A percentile compares a stretch with the other conserved stretches of the same genome.
phyloP scores from a whole-genome alignment of 768 basidiomycete species.

The Rhizopogon vinicolor region DNA sequence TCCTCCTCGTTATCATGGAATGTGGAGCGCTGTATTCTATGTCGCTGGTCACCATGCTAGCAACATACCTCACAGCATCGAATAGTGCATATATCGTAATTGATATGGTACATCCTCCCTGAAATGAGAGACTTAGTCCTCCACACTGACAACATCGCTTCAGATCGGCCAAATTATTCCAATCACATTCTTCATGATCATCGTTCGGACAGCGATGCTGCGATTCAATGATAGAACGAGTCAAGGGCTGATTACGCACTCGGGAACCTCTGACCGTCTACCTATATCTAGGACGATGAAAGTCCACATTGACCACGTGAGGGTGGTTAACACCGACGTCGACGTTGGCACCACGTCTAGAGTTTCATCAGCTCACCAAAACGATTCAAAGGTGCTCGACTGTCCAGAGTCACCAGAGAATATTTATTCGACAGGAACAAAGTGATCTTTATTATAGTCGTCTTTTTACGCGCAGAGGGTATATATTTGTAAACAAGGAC shows the following conservation, averaged over 20 bases:
- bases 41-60: background rate
- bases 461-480: too few relatives aligned
- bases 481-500: too few relatives aligned
- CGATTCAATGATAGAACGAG: background rate
- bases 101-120: background rate
- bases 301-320: too few relatives aligned
- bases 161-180: slow-evolving; percentile 5
- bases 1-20: background rate
- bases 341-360: too few relatives aligned
- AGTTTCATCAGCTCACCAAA: too few relatives aligned
- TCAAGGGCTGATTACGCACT: background rate
- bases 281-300: too few relatives aligned
- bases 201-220: background rate
- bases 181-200: background rate
- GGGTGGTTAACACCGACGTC: too few relatives aligned
- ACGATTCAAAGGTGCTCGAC: too few relatives aligned
- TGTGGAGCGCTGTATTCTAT: slow-evolving; percentile 1
- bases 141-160: background rate
- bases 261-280: too few relatives aligned
- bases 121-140: background rate
- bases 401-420: too few relatives aligned
- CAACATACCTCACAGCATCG: background rate
- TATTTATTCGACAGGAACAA: too few relatives aligned
- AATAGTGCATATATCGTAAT: slow-evolving; percentile 2
- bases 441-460: too few relatives aligned